These are phyloP conservation scores for Neofusicoccum sp. DNA, from an alignment of 2,329 filamentous ascomycete species.

Conservation along the genomic window DNA sequence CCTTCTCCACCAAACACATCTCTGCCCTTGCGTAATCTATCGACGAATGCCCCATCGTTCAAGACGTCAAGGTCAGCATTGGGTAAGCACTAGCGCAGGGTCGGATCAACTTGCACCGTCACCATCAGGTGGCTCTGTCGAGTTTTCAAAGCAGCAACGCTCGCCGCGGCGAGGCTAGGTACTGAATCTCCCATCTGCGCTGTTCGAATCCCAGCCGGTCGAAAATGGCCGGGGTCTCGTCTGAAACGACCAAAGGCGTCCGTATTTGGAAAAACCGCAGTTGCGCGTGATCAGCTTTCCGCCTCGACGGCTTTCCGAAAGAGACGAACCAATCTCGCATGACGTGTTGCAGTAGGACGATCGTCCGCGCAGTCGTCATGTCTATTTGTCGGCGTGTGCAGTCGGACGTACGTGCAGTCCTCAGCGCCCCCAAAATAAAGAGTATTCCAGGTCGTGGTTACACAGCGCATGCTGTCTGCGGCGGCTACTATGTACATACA, in stretches of 20 bases:
- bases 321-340: not conserved
- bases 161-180: not conserved
- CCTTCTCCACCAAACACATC: not conserved
- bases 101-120: not conserved
- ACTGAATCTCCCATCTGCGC: not conserved
- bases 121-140: not conserved
- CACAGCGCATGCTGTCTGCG: not conserved
- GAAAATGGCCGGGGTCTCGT: not conserved
- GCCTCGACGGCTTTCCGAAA: not conserved
- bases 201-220: not conserved
- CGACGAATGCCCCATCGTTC: not conserved
- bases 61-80: not conserved
- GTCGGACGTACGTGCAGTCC: not conserved
- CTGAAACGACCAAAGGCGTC: not conserved
- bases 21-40: not conserved
- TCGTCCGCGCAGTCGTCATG: not conserved
- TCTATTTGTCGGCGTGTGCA: not conserved
- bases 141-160: not conserved
- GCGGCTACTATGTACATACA: not conserved
- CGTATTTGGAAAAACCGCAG: not conserved
- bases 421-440: not conserved
- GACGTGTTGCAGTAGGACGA: not conserved
- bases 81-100: constrained; percentile 9
- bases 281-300: not conserved
- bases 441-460: not conserved